These are phyloP conservation scores for Talaromyces islandicus DNA, from an alignment of 2,329 filamentous ascomycete genomes.

Conservation along the genomic window DNA sequence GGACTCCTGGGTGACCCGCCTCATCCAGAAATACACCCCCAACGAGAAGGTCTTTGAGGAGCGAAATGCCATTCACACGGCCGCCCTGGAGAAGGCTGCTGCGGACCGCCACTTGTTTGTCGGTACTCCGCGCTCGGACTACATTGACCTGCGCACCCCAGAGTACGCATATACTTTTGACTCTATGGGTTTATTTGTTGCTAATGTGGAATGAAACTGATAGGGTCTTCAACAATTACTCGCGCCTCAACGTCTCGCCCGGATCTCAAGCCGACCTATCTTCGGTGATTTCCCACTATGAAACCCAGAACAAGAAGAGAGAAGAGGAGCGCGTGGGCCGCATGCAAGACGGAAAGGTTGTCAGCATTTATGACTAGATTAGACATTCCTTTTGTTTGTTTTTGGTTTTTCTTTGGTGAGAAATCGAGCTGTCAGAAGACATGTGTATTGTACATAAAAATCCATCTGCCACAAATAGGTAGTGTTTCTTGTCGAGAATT, in stretches of 20 bases:
- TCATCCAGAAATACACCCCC: constrained; percentile 52
- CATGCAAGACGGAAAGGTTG: constrained; percentile 38
- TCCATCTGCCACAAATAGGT: background rate
- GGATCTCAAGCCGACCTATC: constrained; percentile 56
- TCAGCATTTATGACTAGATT: constrained; percentile 38
- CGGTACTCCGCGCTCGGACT: constrained; percentile 33
- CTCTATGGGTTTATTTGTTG: background rate
- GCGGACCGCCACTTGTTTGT: constrained; percentile 57
- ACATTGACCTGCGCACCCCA: constrained; percentile 53
- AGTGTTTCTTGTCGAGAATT: constrained; percentile 12
- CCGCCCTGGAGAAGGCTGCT: constrained; percentile 58
- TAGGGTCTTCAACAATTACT: constrained; percentile 58
- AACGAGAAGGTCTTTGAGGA: constrained; percentile 49
- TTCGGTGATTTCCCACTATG: constrained; percentile 57
- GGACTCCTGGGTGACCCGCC: constrained; percentile 35
- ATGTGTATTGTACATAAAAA: constrained; percentile 11
- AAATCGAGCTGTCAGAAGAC: background rate
- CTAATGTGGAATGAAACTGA: background rate
- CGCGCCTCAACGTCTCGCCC: constrained; percentile 59
- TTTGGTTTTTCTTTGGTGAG: background rate
- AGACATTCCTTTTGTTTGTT: background rate
- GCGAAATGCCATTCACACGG: constrained; percentile 56
- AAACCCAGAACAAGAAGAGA: constrained; percentile 50
- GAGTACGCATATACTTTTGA: constrained; percentile 49
- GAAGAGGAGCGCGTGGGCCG: constrained; percentile 51